Conservation (phyloP, 164 flowering plant species). For the Cinnamomum micranthum region DNA sequence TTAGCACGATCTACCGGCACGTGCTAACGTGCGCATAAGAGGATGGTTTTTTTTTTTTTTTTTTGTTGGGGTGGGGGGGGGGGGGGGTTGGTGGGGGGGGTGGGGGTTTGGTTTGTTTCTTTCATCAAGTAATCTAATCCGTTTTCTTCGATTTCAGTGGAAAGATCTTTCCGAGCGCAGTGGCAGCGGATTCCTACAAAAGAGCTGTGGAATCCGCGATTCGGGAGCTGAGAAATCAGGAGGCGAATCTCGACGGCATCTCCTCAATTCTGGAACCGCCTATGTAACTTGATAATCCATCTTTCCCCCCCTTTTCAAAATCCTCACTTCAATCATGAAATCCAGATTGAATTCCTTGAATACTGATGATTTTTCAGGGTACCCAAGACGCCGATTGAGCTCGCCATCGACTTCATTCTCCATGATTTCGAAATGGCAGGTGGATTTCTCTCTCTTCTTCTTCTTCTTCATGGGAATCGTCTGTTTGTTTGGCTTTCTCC, state of each 20-base stretch:
- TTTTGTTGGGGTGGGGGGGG: too few relatives aligned
- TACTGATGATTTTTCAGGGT: conserved; percentile 26
- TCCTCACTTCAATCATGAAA: not conserved
- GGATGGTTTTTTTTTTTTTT: too few relatives aligned
- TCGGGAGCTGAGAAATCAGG: conserved; percentile 40
- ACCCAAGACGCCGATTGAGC: conserved; percentile 83
- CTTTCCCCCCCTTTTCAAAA: not conserved
- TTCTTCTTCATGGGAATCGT: not conserved
- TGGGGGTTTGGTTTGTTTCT: not conserved
- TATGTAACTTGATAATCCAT: conserved; percentile 21
- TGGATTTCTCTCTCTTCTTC: conserved; percentile 14
- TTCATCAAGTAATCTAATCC: not conserved
- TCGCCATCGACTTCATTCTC: conserved; percentile 91
- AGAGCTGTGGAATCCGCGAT: conserved; percentile 89
- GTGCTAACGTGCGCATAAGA: not conserved
- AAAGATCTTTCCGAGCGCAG: conserved; percentile 71
- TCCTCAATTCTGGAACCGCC: conserved; percentile 26
- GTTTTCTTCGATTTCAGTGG: conserved; percentile 41
- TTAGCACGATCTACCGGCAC: not conserved
- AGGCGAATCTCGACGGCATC: conserved; percentile 22
- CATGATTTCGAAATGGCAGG: conserved; percentile 99
- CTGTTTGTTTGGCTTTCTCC: not conserved
- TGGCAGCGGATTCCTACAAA: conserved; percentile 75
- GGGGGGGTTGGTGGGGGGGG: too few relatives aligned
- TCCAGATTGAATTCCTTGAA: not conserved